phyloP scores from a whole-genome alignment of 2,329 filamentous ascomycete species.

The Fusarium redolens region DNA sequence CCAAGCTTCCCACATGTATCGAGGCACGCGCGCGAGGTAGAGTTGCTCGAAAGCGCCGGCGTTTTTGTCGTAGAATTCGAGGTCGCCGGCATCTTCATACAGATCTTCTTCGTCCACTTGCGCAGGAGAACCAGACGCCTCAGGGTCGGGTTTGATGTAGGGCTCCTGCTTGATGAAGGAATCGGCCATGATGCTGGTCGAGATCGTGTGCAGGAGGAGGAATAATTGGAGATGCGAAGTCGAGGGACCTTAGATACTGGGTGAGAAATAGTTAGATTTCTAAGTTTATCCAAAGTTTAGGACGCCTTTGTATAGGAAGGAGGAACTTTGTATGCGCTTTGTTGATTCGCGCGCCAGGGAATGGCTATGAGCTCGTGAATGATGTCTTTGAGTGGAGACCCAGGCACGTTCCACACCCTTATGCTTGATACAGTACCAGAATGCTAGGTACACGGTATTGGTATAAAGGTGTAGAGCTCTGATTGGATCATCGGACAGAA shows the following conservation, averaged over 20 bases:
- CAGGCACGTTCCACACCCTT: background rate
- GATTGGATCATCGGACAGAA: background rate
- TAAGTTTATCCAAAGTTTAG: background rate
- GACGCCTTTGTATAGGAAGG: background rate
- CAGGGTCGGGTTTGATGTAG: constrained; percentile 63
- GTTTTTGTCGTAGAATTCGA: constrained; percentile 65
- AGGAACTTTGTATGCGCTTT: background rate
- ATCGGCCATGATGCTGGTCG: constrained; percentile 50
- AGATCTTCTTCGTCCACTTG: constrained; percentile 73
- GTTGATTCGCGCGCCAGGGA: background rate
- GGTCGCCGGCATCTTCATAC: constrained; percentile 69
- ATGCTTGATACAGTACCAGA: background rate
- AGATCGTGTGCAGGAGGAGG: background rate
- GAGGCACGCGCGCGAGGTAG: constrained; percentile 83
- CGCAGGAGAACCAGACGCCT: constrained; percentile 55
- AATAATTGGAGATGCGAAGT: background rate
- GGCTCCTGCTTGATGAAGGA: constrained; percentile 58
- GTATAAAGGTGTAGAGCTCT: background rate
- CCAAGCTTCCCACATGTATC: constrained; percentile 86
- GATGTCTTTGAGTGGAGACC: constrained; percentile 1
- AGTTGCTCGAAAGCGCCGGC: constrained; percentile 56
- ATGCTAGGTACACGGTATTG: background rate
- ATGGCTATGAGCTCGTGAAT: constrained; percentile 11
- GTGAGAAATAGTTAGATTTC: background rate
- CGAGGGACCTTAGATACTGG: background rate